Conservation (phyloP, 805 yeast species). For the Blastobotrys americana region DNA sequence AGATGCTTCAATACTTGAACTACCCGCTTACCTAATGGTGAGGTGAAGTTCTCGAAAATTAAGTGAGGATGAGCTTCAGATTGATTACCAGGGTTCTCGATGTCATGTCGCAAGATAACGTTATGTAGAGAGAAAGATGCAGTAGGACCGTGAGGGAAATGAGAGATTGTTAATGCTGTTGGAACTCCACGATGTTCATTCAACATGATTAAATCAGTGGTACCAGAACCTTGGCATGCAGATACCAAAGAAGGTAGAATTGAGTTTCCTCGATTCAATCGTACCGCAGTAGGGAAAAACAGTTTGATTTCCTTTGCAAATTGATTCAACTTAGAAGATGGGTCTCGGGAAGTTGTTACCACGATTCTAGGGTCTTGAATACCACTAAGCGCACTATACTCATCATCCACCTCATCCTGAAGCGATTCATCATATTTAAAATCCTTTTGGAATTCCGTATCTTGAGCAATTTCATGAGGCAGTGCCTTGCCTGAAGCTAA, state of each 20-base stretch:
- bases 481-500: constrained; percentile 86
- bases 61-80: constrained; percentile 92
- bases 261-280: constrained; percentile 90
- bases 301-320: constrained; percentile 88
- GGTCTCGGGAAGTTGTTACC: constrained; percentile 90
- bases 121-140: constrained; percentile 91
- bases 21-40: constrained; percentile 76
- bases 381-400: constrained; percentile 81
- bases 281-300: constrained; percentile 80
- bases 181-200: constrained; percentile 99
- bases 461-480: constrained; percentile 87
- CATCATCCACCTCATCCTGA: constrained; percentile 71
- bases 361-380: constrained; percentile 83
- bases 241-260: constrained; percentile 76
- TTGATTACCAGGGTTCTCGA: constrained; percentile 75
- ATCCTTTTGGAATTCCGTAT: constrained; percentile 69
- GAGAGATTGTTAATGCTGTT: constrained; percentile 83
- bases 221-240: constrained; percentile 72
- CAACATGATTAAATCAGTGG: constrained; percentile 75
- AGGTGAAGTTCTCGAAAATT: constrained; percentile 81
- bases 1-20: constrained; percentile 74
- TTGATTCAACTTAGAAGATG: constrained; percentile 76
- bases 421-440: constrained; percentile 80
- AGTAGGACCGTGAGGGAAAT: constrained; percentile 97
- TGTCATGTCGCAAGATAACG: constrained; percentile 89